phyloP scores from a whole-genome alignment of 2,329 filamentous ascomycete species.

The Thermoascus crustaceus region DNA sequence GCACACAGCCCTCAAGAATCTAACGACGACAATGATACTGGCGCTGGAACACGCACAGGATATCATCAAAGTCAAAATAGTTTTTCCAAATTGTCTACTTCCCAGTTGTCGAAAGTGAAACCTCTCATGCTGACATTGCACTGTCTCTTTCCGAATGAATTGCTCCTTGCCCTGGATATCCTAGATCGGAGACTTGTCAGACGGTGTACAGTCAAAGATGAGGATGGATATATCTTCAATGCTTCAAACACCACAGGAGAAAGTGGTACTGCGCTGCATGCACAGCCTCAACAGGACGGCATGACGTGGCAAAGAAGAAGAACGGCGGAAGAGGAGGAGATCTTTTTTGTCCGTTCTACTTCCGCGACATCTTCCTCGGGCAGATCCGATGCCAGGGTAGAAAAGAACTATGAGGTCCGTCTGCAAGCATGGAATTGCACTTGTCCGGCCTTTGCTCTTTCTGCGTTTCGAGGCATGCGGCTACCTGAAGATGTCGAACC shows the following conservation, averaged over 20 bases:
- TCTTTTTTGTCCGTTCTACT: constrained; percentile 60
- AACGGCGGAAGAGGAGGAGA: constrained; percentile 15
- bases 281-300: constrained; percentile 4
- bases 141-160: constrained; percentile 69
- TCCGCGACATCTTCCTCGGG: constrained; percentile 25
- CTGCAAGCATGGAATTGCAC: constrained; percentile 77
- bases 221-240: constrained; percentile 3
- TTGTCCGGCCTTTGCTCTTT: constrained; percentile 75
- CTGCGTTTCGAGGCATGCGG: constrained; percentile 50
- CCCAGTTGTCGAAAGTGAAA: constrained; percentile 28
- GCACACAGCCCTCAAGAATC: constrained; percentile 2
- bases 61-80: neutral
- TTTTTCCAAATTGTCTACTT: constrained; percentile 16
- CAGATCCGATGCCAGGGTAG: too few relatives aligned
- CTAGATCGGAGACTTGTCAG: constrained; percentile 70
- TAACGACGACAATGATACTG: constrained; percentile 2
- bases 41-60: neutral
- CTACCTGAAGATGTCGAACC: constrained; percentile 6
- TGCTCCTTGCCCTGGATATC: constrained; percentile 80
- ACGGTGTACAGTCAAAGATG: constrained; percentile 35
- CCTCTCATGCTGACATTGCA: constrained; percentile 70
- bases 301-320: neutral
- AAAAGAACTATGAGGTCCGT: constrained; percentile 59
- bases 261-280: neutral
- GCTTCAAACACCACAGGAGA: neutral